A percentile compares a stretch with the other conserved stretches of the same genome.
Evolutionary conservation across 139 green algal genomes (phyloP).

Genomic region (Zygnema cylindricum): DNA sequence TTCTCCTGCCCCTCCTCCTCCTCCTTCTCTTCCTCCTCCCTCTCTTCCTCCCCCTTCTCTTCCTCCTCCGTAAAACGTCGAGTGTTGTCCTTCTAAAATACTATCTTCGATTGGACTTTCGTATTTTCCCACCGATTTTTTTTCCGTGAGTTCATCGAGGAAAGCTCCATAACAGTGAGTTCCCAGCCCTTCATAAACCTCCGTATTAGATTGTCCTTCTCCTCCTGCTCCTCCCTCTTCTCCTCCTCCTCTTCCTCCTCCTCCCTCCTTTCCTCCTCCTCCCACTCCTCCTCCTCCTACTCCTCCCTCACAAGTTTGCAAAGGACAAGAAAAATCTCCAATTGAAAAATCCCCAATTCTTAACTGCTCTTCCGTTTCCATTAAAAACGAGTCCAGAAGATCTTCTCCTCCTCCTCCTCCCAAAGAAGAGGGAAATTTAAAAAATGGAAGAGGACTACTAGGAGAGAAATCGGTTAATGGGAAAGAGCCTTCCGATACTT

Average conservation of each 20-base stretch:
- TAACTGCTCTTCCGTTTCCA: neutral
- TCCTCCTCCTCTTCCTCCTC: neutral
- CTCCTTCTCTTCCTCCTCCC: too few species aligned
- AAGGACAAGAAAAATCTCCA: neutral
- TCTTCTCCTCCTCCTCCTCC: neutral
- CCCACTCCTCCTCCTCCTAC: too few species aligned
- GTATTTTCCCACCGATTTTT: neutral
- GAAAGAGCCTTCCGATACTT: neutral
- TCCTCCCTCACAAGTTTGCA: too few species aligned
- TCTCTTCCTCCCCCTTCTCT: too few species aligned
- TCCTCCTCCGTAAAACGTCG: too few species aligned
- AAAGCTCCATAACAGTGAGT: neutral
- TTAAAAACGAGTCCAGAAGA: neutral
- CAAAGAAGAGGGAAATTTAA: neutral
- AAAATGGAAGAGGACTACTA: neutral
- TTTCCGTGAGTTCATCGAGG: neutral
- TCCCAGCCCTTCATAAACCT: neutral
- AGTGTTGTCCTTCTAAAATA: too few species aligned
- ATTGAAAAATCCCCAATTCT: neutral
- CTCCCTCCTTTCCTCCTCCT: neutral
- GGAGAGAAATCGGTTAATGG: neutral
- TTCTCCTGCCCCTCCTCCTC: neutral
- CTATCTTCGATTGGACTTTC: too few species aligned
- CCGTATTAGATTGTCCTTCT: too few species aligned
- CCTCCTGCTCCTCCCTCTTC: neutral